These are phyloP conservation scores for Hypoxylon crocopeplum DNA, from an alignment of 495 filamentous ascomycete species.

Conservation along the genomic window DNA sequence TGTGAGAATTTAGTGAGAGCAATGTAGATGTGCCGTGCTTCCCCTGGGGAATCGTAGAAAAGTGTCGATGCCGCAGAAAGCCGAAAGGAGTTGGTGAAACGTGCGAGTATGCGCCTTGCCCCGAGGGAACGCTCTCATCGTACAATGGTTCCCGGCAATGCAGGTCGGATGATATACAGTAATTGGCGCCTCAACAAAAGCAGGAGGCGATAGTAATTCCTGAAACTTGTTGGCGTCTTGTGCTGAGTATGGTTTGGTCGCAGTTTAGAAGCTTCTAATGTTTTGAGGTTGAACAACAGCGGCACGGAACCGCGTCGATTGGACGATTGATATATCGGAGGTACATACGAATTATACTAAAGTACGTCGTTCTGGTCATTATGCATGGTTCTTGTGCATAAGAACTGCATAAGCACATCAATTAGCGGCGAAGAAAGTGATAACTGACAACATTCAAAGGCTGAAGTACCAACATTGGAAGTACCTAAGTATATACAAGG, in stretches of 20 bases:
- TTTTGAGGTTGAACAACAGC: slow-evolving; percentile 22
- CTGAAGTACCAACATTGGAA: too few relatives aligned
- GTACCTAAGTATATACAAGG: neutral
- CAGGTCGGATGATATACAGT: slow-evolving; percentile 1
- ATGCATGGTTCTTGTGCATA: too few relatives aligned
- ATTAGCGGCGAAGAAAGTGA: too few relatives aligned
- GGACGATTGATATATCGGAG: slow-evolving; percentile 7
- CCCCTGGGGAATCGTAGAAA: neutral
- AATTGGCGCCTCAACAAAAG: neutral
- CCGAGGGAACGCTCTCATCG: slow-evolving; percentile 4
- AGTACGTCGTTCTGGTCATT: too few relatives aligned
- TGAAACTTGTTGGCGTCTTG: slow-evolving; percentile 23
- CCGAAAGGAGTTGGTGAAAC: slow-evolving; percentile 1
- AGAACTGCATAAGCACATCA: too few relatives aligned
- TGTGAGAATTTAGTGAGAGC: too few relatives aligned
- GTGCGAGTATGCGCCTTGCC: neutral
- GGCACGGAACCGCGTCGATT: slow-evolving; percentile 15
- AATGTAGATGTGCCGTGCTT: neutral
- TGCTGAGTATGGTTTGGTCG: slow-evolving; percentile 8
- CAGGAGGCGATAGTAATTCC: slow-evolving; percentile 21
- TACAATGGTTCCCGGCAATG: slow-evolving; percentile 1
- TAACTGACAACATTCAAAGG: too few relatives aligned
- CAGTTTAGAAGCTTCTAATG: slow-evolving; percentile 17
- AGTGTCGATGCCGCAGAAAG: neutral
- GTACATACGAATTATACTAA: neutral